Conservation (phyloP, 768 basidiomycete genomes). For the Mycena kentingensis region DNA sequence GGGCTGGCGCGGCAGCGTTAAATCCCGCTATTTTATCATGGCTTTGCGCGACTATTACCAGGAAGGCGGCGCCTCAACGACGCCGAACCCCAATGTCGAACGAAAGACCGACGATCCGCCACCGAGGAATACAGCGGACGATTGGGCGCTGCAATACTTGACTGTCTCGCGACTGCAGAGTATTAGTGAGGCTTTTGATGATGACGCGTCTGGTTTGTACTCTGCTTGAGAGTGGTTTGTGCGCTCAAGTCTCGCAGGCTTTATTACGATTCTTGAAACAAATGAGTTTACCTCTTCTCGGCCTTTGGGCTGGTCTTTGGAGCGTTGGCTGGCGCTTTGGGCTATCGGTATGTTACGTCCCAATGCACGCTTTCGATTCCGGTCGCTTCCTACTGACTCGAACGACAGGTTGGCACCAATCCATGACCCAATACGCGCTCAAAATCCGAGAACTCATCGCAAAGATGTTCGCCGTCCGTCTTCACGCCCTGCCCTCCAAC, state of each 20-base stretch:
- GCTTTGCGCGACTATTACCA: constrained; percentile 38
- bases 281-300: constrained; percentile 34
- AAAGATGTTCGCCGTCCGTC: constrained; percentile 20
- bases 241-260: neutral
- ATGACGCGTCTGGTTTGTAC: constrained; percentile 39
- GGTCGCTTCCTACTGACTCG: neutral
- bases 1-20: constrained; percentile 40
- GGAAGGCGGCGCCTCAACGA: constrained; percentile 15
- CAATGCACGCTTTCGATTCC: neutral
- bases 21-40: constrained; percentile 38
- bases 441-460: constrained; percentile 20
- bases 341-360: constrained; percentile 29
- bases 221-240: no score
- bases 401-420: constrained; percentile 24
- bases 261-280: constrained; percentile 28
- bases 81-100: neutral
- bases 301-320: constrained; percentile 36
- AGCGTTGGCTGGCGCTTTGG: constrained; percentile 37
- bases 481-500: constrained; percentile 15
- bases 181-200: constrained; percentile 40
- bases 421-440: constrained; percentile 16
- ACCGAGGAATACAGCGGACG: constrained; percentile 23
- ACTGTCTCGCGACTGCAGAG: constrained; percentile 31
- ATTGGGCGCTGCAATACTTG: constrained; percentile 37
- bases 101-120: neutral